phyloP scores from a whole-genome alignment of 768 basidiomycete genomes.

The Crucibulum laeve region DNA sequence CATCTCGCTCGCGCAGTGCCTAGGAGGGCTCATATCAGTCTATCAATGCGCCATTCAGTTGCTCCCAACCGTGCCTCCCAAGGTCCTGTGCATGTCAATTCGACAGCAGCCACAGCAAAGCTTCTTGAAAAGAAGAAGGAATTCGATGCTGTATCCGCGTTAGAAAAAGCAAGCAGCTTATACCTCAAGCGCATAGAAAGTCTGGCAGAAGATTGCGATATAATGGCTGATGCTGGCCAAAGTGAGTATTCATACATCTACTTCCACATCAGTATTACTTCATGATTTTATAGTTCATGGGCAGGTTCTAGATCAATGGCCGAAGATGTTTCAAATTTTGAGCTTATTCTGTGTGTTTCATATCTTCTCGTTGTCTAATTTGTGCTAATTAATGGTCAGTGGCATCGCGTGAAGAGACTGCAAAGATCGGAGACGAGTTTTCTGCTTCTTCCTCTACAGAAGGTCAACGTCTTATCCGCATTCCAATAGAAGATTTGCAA shows the following conservation, averaged over 20 bases:
- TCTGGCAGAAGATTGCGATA: conserved; percentile 66
- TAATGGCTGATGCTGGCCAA: conserved; percentile 75
- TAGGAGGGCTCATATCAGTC: conserved; percentile 1
- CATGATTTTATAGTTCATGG: conserved; percentile 50
- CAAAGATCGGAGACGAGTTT: conserved; percentile 16
- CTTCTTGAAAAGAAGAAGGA: conserved; percentile 80
- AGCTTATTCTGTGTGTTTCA: conserved; percentile 54
- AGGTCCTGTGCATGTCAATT: conserved; percentile 34
- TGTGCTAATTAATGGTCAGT: conserved; percentile 32
- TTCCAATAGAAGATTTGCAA: conserved; percentile 66
- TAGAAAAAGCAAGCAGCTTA: conserved; percentile 59
- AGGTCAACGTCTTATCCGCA: conserved; percentile 68
- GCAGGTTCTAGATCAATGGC: conserved; percentile 77
- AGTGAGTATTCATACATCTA: conserved; percentile 29
- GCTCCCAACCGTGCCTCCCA: conserved; percentile 49
- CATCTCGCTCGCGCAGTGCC: too few relatives aligned
- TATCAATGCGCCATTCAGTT: conserved; percentile 52
- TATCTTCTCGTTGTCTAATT: not conserved
- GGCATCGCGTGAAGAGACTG: conserved; percentile 35
- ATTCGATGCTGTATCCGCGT: conserved; percentile 67
- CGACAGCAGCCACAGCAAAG: conserved; percentile 48
- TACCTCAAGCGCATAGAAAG: conserved; percentile 67
- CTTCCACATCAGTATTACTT: too few relatives aligned
- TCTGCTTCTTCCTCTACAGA: conserved; percentile 11
- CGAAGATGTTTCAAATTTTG: conserved; percentile 77